Base-by-base conservation (phyloP, 352 stramenopile genomes). In the Pythium folliculosum region DNA sequence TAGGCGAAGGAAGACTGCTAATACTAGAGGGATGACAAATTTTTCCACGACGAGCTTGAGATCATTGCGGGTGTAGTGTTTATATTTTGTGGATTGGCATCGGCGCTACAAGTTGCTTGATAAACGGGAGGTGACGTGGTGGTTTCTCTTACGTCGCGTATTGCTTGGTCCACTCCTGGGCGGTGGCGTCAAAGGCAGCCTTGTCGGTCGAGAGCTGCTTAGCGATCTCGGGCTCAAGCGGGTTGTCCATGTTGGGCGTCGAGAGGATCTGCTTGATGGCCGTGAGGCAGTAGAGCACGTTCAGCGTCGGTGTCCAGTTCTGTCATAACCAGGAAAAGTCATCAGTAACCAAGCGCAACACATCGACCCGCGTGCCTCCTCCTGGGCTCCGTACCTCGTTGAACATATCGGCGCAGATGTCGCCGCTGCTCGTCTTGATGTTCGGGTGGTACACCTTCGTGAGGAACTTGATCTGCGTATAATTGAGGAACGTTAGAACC, bases 371-470 rank as follows among this genome's bases (percentile, higher is more conserved):
- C 27, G 3, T 32, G 27, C 3, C 27, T 32, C 27, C 27, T 32
- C n/a, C n/a, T n/a, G n/a, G n/a, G n/a, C n/a, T n/a, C 25, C 64
- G 30, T 22, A 91, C 82, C 77, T 97, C 86, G 56, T 95, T 97
- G 69, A 97, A 97, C 21, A 99, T 84, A 64, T 98, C 91, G 58
- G 94, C 93, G 67, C 97, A 99, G 67, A 99, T 98, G 79, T 99
- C 96, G 54, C 97, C 97, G 14, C 85, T 97, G 67, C 98, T 90
- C 3, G 88, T 92, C 76, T 98, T 98, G 54, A 99, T 90, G 63
- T 98, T 98, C 27, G 96, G 96, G 85, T 99, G 97, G 77, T 99
- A 99, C 25, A 98, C 90, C 48, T 96, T 90, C 19, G 95, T 98
- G 44, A 98, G 71, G 67, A 99, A 99, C 54, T 90, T 94, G 45